These are phyloP conservation scores for Ophiostoma australiae DNA, from an alignment of 2,329 filamentous ascomycete genomes.

Conservation along the genomic window DNA sequence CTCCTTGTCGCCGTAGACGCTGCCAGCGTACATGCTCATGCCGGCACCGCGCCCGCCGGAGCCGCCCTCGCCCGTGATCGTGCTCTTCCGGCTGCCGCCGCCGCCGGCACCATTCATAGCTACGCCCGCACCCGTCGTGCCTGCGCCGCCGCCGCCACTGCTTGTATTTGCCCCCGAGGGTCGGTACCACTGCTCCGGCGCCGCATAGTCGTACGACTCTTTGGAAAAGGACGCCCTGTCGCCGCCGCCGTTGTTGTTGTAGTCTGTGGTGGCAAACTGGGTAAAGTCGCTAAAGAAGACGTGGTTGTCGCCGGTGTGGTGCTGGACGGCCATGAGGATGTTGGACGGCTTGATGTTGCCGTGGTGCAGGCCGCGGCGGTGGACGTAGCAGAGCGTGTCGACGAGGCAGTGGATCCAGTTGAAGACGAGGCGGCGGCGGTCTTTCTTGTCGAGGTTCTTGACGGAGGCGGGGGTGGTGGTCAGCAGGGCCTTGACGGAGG, in stretches of 20 bases:
- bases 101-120: conserved; percentile 30
- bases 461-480: conserved; percentile 57
- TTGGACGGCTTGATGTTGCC: conserved; percentile 67
- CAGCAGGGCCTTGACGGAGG: conserved; percentile 63
- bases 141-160: conserved; percentile 34
- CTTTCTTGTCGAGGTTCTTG: conserved; percentile 57
- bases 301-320: conserved; percentile 52
- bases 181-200: conserved; percentile 60
- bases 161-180: conserved; percentile 39
- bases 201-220: conserved; percentile 67
- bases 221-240: conserved; percentile 54
- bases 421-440: conserved; percentile 56
- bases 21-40: conserved; percentile 34
- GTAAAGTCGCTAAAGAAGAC: conserved; percentile 64
- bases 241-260: conserved; percentile 30
- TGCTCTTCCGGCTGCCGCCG: conserved; percentile 32
- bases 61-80: conserved; percentile 20
- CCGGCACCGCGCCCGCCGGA: conserved; percentile 26
- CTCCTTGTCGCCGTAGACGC: conserved; percentile 28
- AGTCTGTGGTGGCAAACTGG: conserved; percentile 41
- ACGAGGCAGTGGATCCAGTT: conserved; percentile 72
- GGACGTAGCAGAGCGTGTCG: conserved; percentile 63
- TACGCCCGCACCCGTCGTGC: conserved; percentile 16
- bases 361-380: conserved; percentile 59
- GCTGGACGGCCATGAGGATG: conserved; percentile 48